Conservation (phyloP, 2,329 filamentous ascomycete genomes). For the Colletotrichum zoysiae region DNA sequence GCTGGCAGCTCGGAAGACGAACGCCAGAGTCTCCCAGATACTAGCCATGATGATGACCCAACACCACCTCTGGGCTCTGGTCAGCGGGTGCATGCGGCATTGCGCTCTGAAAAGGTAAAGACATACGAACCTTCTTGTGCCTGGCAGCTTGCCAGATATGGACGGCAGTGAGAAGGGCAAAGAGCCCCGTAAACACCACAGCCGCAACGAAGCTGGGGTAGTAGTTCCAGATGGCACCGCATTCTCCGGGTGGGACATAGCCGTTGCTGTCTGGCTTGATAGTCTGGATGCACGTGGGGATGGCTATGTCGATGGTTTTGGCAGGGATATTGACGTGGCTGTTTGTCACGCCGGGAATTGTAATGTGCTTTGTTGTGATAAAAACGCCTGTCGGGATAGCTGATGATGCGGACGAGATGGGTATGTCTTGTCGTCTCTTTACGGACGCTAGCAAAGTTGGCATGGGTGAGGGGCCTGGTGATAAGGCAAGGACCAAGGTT, state of each 20-base stretch:
- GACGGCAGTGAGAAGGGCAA: constrained; percentile 43
- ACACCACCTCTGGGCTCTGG: constrained; percentile 46
- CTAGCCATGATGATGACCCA: constrained; percentile 55
- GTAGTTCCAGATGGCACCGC: constrained; percentile 50
- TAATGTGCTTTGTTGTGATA: constrained; percentile 49
- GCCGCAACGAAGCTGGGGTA: constrained; percentile 51
- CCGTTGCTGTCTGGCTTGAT: constrained; percentile 51
- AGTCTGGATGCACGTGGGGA: constrained; percentile 54
- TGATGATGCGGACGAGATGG: not conserved
- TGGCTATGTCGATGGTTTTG: constrained; percentile 49
- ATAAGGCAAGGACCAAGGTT: not conserved
- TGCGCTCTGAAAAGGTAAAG: not conserved
- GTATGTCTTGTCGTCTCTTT: constrained; percentile 1
- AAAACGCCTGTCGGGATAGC: constrained; percentile 41
- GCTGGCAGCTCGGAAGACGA: constrained; percentile 47
- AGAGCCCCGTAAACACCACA: constrained; percentile 47
- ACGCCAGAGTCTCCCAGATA: constrained; percentile 49
- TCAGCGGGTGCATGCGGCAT: not conserved
- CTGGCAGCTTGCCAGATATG: constrained; percentile 44
- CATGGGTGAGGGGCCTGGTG: constrained; percentile 17
- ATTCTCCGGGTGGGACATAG: constrained; percentile 49
- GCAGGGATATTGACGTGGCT: constrained; percentile 46
- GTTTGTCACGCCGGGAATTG: constrained; percentile 47
- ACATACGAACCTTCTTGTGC: constrained; percentile 45
- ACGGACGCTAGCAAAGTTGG: not conserved